Evolutionary conservation across 257 asterid genomes (phyloP).

Genomic region (Pogostemon cablin): DNA sequence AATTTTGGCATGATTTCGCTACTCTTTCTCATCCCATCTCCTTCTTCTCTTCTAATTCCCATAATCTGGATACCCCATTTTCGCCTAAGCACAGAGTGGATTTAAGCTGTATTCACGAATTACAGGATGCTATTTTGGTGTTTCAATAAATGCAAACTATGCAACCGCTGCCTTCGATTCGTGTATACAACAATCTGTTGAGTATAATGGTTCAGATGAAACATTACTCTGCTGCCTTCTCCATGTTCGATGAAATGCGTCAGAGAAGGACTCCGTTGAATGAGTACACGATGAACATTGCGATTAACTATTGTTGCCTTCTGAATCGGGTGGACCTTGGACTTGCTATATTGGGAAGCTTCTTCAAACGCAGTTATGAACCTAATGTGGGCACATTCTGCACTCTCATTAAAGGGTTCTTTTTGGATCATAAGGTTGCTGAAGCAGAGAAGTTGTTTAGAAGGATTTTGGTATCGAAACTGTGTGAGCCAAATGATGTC

Average conservation of each 20-base stretch:
- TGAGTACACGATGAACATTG: slow-evolving; percentile 21
- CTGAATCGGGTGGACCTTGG: slow-evolving; percentile 8
- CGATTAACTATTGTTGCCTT: slow-evolving; percentile 13
- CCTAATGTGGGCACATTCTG: slow-evolving; percentile 8
- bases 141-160: slow-evolving; percentile 1
- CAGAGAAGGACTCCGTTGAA: neutral
- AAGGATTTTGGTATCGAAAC: neutral
- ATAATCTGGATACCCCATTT: neutral
- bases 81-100: neutral
- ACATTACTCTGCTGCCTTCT: slow-evolving; percentile 1
- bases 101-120: neutral
- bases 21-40: neutral
- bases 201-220: neutral
- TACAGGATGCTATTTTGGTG: slow-evolving; percentile 16
- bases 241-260: slow-evolving; percentile 23
- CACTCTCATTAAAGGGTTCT: slow-evolving; percentile 7
- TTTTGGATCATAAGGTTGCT: neutral
- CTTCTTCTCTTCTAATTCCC: neutral
- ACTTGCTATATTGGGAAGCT: neutral
- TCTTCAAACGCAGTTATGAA: neutral
- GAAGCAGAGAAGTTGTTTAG: slow-evolving; percentile 11
- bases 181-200: neutral
- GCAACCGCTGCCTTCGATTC: slow-evolving; percentile 5
- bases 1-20: neutral
- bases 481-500: slow-evolving; percentile 14